These are phyloP conservation scores for Chlorella sp. DNA, from an alignment of 139 green algal genomes.

Conservation along the genomic window DNA sequence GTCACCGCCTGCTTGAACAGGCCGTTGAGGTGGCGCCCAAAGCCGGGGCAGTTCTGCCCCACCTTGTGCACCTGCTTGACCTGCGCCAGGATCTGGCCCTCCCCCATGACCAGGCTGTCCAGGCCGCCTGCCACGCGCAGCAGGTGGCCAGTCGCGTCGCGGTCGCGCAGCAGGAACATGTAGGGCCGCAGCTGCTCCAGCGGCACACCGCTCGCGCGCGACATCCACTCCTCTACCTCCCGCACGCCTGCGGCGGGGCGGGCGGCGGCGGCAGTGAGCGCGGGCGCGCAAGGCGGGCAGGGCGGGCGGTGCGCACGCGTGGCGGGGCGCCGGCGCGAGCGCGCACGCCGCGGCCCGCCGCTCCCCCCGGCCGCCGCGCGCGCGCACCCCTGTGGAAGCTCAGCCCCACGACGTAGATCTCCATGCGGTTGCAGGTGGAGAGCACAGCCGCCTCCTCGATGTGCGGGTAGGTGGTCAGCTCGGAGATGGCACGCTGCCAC, in stretches of 20 bases:
- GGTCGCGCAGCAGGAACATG: slow-evolving; percentile 96
- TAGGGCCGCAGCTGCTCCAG: slow-evolving; percentile 93
- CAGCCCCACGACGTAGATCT: slow-evolving; percentile 97
- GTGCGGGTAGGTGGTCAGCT: slow-evolving; percentile 93
- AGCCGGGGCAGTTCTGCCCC: slow-evolving; percentile 87
- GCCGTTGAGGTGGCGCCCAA: slow-evolving; percentile 96
- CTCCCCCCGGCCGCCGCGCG: neutral
- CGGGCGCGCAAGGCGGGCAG: neutral
- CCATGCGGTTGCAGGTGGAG: slow-evolving; percentile 99
- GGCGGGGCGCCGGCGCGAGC: neutral
- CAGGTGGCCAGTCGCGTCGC: slow-evolving; percentile 95
- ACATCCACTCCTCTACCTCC: slow-evolving; percentile 99
- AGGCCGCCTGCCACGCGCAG: slow-evolving; percentile 93
- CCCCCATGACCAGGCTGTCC: slow-evolving; percentile 98
- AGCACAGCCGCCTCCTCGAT: slow-evolving; percentile 98
- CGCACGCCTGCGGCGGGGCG: slow-evolving; percentile 63
- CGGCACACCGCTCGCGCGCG: slow-evolving; percentile 81
- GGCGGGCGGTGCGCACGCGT: neutral
- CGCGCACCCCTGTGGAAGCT: slow-evolving; percentile 81
- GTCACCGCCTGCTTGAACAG: slow-evolving; percentile 99
- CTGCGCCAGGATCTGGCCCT: slow-evolving; percentile 99
- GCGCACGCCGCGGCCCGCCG: neutral
- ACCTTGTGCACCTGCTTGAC: slow-evolving; percentile 95
- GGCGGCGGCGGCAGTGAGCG: neutral
- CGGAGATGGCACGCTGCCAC: slow-evolving; percentile 91